A percentile compares a stretch with the other conserved stretches of the same genome.
These are phyloP conservation scores for Globisporangium okanoganense DNA, from an alignment of 352 stramenopile genomes.

Conservation along the genomic window DNA sequence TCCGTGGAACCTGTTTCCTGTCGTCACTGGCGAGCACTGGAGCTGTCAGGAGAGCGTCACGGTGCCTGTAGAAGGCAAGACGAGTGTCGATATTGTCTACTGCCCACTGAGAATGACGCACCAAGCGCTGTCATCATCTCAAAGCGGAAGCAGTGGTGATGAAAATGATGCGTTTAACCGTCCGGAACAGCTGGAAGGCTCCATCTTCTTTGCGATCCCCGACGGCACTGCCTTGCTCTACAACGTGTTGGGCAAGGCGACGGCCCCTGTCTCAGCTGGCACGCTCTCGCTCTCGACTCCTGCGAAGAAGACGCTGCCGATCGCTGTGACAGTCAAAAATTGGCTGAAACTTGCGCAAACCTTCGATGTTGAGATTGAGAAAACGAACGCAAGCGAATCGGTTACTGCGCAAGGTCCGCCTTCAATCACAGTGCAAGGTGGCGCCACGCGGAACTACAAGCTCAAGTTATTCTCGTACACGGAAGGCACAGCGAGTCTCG, in stretches of 20 bases:
- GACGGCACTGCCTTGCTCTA: conserved; percentile 88
- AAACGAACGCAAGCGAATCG: conserved; percentile 31
- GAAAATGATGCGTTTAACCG: conserved; percentile 24
- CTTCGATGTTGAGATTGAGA: conserved; percentile 71
- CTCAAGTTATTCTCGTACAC: conserved; percentile 89
- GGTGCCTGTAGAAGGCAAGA: conserved; percentile 67
- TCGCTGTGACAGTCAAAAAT: conserved; percentile 81
- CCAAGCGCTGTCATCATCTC: not conserved
- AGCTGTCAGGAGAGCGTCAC: conserved; percentile 75
- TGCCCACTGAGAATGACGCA: conserved; percentile 85
- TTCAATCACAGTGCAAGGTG: conserved; percentile 60
- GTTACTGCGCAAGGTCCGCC: conserved; percentile 62
- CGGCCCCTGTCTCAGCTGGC: conserved; percentile 37
- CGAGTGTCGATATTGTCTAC: conserved; percentile 71
- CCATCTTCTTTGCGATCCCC: conserved; percentile 89
- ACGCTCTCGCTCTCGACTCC: conserved; percentile 44
- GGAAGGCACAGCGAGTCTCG: conserved; percentile 50
- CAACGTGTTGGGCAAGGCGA: conserved; percentile 77
- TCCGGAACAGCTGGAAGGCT: conserved; percentile 61
- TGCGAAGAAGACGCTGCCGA: conserved; percentile 74
- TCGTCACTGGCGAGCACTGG: conserved; percentile 88
- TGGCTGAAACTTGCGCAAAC: conserved; percentile 83
- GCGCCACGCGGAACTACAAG: conserved; percentile 65
- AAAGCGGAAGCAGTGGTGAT: conserved; percentile 8
- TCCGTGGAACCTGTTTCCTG: conserved; percentile 85